Evolutionary conservation across 805 yeast species (phyloP).

Genomic region (Alloascoidea africana): DNA sequence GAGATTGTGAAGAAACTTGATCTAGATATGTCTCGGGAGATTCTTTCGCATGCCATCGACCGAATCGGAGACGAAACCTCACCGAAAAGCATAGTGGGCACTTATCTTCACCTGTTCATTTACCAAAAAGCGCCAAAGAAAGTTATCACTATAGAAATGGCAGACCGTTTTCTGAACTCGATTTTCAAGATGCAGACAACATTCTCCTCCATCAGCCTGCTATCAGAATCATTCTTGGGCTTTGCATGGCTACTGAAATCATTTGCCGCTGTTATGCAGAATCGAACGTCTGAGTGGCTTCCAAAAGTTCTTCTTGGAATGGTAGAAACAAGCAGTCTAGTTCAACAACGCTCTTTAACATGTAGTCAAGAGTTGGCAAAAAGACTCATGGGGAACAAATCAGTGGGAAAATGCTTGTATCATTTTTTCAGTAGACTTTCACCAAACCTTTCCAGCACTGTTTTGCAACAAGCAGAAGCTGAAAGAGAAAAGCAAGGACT

Average conservation of each 20-base stretch:
- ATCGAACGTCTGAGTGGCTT: background rate
- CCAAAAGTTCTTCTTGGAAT: background rate
- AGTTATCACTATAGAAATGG: background rate
- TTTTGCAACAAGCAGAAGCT: too few relatives aligned
- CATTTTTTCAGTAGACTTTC: background rate
- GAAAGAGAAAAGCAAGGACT: too few relatives aligned
- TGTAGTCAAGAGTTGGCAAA: background rate
- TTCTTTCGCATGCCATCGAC: background rate
- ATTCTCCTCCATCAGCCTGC: background rate
- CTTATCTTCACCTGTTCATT: background rate
- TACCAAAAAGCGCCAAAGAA: background rate
- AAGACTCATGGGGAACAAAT: background rate
- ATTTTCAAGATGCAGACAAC: background rate
- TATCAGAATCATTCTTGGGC: background rate
- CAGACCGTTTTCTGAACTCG: background rate
- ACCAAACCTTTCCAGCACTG: background rate
- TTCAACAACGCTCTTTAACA: background rate
- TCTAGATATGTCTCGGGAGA: background rate
- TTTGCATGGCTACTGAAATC: background rate
- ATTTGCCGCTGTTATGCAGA: background rate
- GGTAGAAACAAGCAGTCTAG: background rate
- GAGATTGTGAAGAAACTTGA: background rate
- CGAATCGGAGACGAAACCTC: background rate
- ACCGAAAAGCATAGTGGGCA: background rate
- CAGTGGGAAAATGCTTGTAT: background rate